Evolutionary conservation across 2,329 filamentous ascomycete species (phyloP).

Genomic region (Emydomyces testavorans): DNA sequence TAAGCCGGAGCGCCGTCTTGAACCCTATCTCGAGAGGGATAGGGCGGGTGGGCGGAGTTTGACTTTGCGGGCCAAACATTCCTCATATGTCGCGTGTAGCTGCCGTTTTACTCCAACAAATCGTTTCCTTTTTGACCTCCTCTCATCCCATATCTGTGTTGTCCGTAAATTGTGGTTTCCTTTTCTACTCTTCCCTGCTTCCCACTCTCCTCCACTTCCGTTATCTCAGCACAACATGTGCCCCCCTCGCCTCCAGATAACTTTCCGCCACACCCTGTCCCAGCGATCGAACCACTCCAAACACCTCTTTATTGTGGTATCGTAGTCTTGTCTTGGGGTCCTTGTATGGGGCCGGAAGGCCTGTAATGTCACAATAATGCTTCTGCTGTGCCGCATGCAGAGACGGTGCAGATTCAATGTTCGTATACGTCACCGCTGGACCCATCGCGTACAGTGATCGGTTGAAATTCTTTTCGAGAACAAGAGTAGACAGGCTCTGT

Average conservation of each 20-base stretch:
- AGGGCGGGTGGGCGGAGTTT: conserved; percentile 83
- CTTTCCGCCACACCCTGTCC: conserved; percentile 75
- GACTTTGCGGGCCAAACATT: conserved; percentile 87
- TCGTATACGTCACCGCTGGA: conserved; percentile 78
- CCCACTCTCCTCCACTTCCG: background rate
- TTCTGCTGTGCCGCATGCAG: conserved; percentile 65
- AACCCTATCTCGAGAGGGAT: conserved; percentile 66
- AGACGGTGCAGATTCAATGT: conserved; percentile 88
- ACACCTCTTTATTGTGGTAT: conserved; percentile 90
- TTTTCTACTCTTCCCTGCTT: background rate
- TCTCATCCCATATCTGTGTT: background rate
- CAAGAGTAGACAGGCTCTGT: conserved; percentile 72
- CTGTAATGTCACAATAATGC: conserved; percentile 93
- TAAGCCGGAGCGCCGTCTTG: conserved; percentile 97
- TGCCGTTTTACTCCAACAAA: too few relatives aligned
- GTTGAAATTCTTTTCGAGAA: conserved; percentile 66
- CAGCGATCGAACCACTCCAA: conserved; percentile 66
- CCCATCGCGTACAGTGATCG: conserved; percentile 40
- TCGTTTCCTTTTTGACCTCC: background rate
- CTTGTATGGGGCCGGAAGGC: conserved; percentile 77
- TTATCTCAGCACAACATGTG: conserved; percentile 84
- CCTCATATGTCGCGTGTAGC: background rate
- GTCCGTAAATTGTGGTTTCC: background rate
- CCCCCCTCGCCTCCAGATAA: conserved; percentile 79
- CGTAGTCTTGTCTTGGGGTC: conserved; percentile 90